A percentile compares a stretch with the other conserved stretches of the same genome.
Conservation (phyloP, 1,284 basidiomycete species). For the Austroboletus novae-zelandiae region DNA sequence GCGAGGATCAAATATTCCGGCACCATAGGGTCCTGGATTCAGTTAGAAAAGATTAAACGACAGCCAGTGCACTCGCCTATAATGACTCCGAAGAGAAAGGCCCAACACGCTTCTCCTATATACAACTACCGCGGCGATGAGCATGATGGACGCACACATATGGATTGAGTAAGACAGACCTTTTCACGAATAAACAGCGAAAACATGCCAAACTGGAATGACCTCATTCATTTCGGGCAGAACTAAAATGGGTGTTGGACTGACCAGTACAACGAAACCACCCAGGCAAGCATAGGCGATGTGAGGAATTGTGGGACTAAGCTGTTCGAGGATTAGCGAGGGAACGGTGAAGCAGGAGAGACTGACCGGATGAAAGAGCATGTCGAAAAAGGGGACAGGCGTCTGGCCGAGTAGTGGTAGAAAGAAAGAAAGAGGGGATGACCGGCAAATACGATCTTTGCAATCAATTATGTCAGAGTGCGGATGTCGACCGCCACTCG, state of each 20-base stretch:
- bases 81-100: constrained; percentile 93
- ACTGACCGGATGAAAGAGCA: constrained; percentile 31
- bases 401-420: constrained; percentile 3
- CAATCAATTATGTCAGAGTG: background rate
- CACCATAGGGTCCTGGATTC: constrained; percentile 75
- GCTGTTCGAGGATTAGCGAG: constrained; percentile 40
- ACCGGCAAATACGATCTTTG: background rate
- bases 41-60: background rate
- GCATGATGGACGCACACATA: background rate
- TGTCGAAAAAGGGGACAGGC: constrained; percentile 1
- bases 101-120: constrained; percentile 95
- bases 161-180: constrained; percentile 37
- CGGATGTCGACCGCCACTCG: too few relatives aligned
- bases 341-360: background rate
- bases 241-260: constrained; percentile 28
- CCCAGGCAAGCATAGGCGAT: constrained; percentile 83
- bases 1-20: constrained; percentile 84
- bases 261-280: constrained; percentile 75
- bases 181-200: constrained; percentile 90
- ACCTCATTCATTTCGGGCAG: background rate
- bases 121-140: constrained; percentile 59
- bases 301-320: constrained; percentile 68
- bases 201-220: constrained; percentile 85
- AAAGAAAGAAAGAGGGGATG: background rate
- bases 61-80: constrained; percentile 52